Base-by-base conservation (phyloP, 169 alveolate genomes). In the Hammondia hammondi region DNA sequence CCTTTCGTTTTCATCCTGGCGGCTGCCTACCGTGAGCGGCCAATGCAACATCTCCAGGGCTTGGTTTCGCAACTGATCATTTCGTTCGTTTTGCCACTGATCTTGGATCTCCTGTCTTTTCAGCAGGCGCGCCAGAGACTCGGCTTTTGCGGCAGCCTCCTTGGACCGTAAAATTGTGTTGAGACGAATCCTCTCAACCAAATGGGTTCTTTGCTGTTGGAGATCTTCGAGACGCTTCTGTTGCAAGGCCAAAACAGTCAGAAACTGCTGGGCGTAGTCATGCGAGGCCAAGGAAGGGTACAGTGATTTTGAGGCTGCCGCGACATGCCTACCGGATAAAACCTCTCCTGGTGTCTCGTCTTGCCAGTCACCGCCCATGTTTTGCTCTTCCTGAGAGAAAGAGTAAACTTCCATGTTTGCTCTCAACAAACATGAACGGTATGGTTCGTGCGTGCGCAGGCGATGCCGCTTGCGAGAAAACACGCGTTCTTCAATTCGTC, bases 111-210 rank as follows among this genome's bases (percentile, higher is more conserved):
- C 57, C 48, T 81, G 88, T 29, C 37, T 46, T 29, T 81, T 32
- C 88, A 81, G 14, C 10, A 32, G 39, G 35, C 88, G 88, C 39
- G 14, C 37, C 45, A 81, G 88, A 10, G 35, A 46, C 35, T 81
- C 88, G 27, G 57, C 88, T 81, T 45, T 81, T 35, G 88, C 88
- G 24, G 88, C 56, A 6, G 88, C 88, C 29, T 81, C 88, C 35
- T 81, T 81, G 19, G 88, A 10, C n/a, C 88, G 46, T 46, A 81
- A 19, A 3, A 81, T 45, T n/a, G 57, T 35, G 14, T 32, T 56
- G 52, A 81, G 61, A 14, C 35, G 88, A 14, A 81, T 32, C 2
- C 88, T 14, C 88, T 81, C 88, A 6, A 81, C 5, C 52, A 81
- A 29, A 29, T 43, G 56, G 29, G n/a, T 81, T 19, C 56, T 14